Base-by-base conservation (phyloP, 1,139 yeast species). In the Nakaseomyces delphensis region DNA sequence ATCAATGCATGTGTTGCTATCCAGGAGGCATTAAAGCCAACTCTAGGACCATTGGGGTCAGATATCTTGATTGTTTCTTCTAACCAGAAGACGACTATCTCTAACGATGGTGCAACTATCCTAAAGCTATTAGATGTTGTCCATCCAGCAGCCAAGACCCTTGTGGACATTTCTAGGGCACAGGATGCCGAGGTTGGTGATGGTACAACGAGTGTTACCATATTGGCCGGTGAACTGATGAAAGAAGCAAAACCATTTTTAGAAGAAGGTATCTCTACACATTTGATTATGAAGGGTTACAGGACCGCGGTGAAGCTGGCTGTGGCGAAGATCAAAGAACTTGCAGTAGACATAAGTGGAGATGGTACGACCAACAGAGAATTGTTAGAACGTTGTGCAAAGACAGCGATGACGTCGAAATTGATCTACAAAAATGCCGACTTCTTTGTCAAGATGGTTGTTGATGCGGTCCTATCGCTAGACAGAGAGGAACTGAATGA, bases 141-240 rank as follows among this genome's bases (percentile, higher is more conserved):
- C 21, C 99, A 91, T 61, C 98, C 99, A 5, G 98, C 98, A 13
- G 98, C 98, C 10, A 83, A 84, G 62, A 82, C 91, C 63, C 69
- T 91, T 52, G 98, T 91, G 42, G 99, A 91, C 63, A 85, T 91
- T 47, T 85, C 96, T 11, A 76, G 96, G 59, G 81, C 97, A 1
- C 99, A 91, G 67, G 99, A 91, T 65, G 96, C 96, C 18, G 99
- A 91, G 66, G 97, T 91, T 45, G 99, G 99, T 49, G 99, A 91
- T 64, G 99, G 99, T 52, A 91, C 99, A 33, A 91, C 98, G 0
- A 81, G 96, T 33, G 98, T 93, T 11, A 86, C 97, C 0, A 74
- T 91, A 38, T 67, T 91, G 51, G 97, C 98, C 1, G 96, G 97
- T 44, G 98, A 91, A 66, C 74, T 91, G 50, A 74, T 91, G 65